These are phyloP conservation scores for Candida sanyaensis DNA, from an alignment of 1,139 yeast species.

Conservation along the genomic window DNA sequence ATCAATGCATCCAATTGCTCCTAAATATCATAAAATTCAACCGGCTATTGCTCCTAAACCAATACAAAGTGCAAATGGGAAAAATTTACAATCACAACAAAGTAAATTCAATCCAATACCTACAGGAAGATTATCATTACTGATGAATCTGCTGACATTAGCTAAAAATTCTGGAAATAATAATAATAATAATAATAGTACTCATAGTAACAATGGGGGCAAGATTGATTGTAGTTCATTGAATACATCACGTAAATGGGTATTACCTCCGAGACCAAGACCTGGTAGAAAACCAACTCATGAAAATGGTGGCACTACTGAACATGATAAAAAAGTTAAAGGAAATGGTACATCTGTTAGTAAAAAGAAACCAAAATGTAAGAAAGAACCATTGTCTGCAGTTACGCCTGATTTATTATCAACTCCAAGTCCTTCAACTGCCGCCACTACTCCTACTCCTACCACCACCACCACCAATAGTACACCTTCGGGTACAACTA, in stretches of 20 bases:
- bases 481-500: neutral
- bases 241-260: conserved; percentile 62
- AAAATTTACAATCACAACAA: neutral
- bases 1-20: conserved; percentile 12
- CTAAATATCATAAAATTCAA: conserved; percentile 40
- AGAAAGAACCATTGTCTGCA: conserved; percentile 1
- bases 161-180: neutral
- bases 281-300: conserved; percentile 54
- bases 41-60: conserved; percentile 47
- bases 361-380: conserved; percentile 8
- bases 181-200: too few relatives aligned
- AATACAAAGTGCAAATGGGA: conserved; percentile 23
- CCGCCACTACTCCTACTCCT: neutral
- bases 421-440: neutral
- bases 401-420: neutral
- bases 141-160: conserved; percentile 12
- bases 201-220: too few relatives aligned
- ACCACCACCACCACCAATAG: neutral
- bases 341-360: conserved; percentile 3
- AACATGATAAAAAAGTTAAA: conserved; percentile 9
- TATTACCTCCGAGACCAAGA: conserved; percentile 64
- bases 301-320: conserved; percentile 12
- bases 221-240: conserved; percentile 24
- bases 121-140: conserved; percentile 14
- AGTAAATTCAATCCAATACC: conserved; percentile 16